These are phyloP conservation scores for Xerophyta viscosa DNA, from an alignment of 106 monocot genomes.

Conservation along the genomic window DNA sequence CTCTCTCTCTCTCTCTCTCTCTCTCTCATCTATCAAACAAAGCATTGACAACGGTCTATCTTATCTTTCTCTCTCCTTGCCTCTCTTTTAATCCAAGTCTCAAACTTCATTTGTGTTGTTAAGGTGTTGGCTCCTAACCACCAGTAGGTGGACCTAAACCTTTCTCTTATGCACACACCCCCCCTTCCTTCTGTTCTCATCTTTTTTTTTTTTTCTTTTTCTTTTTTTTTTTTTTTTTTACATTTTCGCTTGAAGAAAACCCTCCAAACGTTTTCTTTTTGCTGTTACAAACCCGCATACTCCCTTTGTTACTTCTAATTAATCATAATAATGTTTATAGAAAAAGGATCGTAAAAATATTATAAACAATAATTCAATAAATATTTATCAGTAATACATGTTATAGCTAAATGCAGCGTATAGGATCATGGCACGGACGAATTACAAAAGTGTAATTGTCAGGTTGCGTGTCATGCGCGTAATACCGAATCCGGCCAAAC, in stretches of 20 bases:
- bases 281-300: no score
- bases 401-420: no score
- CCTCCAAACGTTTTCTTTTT: no score
- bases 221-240: not conserved
- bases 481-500: no score
- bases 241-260: not conserved
- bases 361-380: no score
- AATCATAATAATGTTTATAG: no score
- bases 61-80: constrained; percentile 10
- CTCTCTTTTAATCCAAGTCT: constrained; percentile 28
- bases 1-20: constrained; percentile 2
- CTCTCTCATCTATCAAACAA: constrained; percentile 1
- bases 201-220: constrained; percentile 3
- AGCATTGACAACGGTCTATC: not conserved
- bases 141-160: constrained; percentile 96
- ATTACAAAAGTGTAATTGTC: no score
- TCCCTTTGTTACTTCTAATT: no score
- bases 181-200: constrained; percentile 1
- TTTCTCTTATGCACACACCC: constrained; percentile 30
- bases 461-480: no score
- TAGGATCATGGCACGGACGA: no score
- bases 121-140: constrained; percentile 70
- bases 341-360: no score
- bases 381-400: no score
- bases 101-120: constrained; percentile 27